A percentile compares a stretch with the other conserved stretches of the same genome.
phyloP scores from a whole-genome alignment of 2,329 filamentous ascomycete species.

The Diaporthe aspalathi region DNA sequence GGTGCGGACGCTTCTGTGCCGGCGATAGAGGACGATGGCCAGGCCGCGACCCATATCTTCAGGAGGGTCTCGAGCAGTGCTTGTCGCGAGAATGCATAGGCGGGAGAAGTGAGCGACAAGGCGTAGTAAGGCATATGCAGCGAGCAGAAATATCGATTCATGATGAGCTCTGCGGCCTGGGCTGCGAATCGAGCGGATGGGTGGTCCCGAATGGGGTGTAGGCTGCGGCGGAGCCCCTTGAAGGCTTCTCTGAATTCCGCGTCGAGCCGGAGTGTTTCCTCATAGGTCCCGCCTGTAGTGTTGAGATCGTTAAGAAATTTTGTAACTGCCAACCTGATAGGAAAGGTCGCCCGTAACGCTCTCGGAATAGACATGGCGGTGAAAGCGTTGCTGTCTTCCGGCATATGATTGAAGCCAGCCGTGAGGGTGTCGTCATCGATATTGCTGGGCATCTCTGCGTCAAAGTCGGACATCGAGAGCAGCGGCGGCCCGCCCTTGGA shows the following conservation, averaged over 20 bases:
- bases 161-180: constrained; percentile 55
- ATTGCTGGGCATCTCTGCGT: constrained; percentile 62
- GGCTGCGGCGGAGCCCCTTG: constrained; percentile 48
- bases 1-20: constrained; percentile 12
- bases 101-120: constrained; percentile 57
- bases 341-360: constrained; percentile 56
- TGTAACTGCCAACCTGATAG: constrained; percentile 56
- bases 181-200: constrained; percentile 57
- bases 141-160: constrained; percentile 61
- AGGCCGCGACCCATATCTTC: constrained; percentile 45
- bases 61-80: constrained; percentile 54
- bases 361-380: constrained; percentile 65
- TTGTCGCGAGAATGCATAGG: constrained; percentile 60
- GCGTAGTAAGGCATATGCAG: constrained; percentile 65
- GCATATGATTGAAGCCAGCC: constrained; percentile 42
- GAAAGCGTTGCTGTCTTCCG: constrained; percentile 45
- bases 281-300: constrained; percentile 54
- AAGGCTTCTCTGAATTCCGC: constrained; percentile 56
- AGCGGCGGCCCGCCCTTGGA: constrained; percentile 64
- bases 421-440: constrained; percentile 63
- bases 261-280: constrained; percentile 59
- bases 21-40: constrained; percentile 30
- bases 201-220: constrained; percentile 40
- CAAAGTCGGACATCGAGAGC: constrained; percentile 59
- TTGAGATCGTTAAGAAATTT: constrained; percentile 60